A percentile compares a stretch with the other conserved stretches of the same genome.
Evolutionary conservation across 129 eudicot genomes (phyloP).

Genomic region (Flaveria bidentis): DNA sequence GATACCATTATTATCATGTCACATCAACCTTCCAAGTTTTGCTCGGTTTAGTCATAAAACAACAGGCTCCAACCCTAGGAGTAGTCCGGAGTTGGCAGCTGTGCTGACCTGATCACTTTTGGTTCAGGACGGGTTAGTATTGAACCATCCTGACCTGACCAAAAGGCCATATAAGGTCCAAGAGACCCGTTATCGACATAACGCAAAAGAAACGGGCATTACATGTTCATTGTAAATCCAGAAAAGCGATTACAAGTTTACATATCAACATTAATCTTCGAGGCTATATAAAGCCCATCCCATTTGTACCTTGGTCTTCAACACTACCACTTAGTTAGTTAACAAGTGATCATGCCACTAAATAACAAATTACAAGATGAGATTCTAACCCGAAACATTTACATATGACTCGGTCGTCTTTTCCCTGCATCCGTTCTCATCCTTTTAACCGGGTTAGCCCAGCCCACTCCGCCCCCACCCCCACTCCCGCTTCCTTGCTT

Average conservation of each 20-base stretch:
- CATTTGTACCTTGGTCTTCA: constrained; percentile 18
- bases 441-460: constrained; percentile 95
- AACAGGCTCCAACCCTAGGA: too few species aligned
- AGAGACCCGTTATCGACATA: background rate
- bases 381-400: constrained; percentile 16
- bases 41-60: too few species aligned
- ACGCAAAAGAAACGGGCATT: constrained; percentile 2
- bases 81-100: too few species aligned
- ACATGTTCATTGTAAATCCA: constrained; percentile 20
- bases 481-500: constrained; percentile 55
- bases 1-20: too few species aligned
- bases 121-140: constrained; percentile 45
- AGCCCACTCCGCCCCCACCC: constrained; percentile 47
- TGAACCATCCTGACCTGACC: too few species aligned
- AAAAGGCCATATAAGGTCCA: background rate
- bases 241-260: constrained; percentile 17
- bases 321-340: constrained; percentile 8
- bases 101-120: too few species aligned
- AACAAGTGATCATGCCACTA: background rate
- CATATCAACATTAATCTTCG: constrained; percentile 34
- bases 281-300: background rate
- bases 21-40: too few species aligned
- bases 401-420: constrained; percentile 79
- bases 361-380: constrained; percentile 24
- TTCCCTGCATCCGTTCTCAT: constrained; percentile 86